These are phyloP conservation scores for Boletus subparvulus DNA, from an alignment of 768 basidiomycete genomes.

Conservation along the genomic window DNA sequence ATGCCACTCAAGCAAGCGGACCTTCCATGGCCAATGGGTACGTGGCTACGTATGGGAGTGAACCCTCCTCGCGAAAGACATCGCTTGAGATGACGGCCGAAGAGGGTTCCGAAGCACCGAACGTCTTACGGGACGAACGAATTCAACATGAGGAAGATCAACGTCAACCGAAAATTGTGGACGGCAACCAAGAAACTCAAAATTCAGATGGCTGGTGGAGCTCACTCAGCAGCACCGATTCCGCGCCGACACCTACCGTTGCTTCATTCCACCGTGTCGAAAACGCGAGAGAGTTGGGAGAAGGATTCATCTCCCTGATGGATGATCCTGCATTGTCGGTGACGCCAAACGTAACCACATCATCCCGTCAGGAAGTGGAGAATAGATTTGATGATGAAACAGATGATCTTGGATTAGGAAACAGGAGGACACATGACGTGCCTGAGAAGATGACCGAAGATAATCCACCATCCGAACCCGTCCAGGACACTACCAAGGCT, in stretches of 20 bases:
- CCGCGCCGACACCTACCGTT: conserved; percentile 63
- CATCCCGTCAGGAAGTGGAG: conserved; percentile 12
- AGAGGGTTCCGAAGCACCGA: conserved; percentile 18
- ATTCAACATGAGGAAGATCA: conserved; percentile 7
- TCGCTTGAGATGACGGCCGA: conserved; percentile 34
- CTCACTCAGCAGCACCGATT: conserved; percentile 40
- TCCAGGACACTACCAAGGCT: conserved; percentile 15
- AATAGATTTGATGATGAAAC: conserved; percentile 52
- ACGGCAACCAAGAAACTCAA: conserved; percentile 37
- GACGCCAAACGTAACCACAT: conserved; percentile 21
- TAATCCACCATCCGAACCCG: conserved; percentile 19
- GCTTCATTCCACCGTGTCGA: conserved; percentile 61
- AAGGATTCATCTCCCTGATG: conserved; percentile 84
- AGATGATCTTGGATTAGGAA: conserved; percentile 92
- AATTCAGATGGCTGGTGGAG: conserved; percentile 64
- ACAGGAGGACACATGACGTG: conserved; percentile 42
- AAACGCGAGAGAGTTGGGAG: conserved; percentile 40
- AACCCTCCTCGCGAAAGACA: conserved; percentile 26
- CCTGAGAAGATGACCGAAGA: conserved; percentile 31
- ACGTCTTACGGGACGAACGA: background rate
- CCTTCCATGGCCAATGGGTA: conserved; percentile 40
- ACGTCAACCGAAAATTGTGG: conserved; percentile 13
- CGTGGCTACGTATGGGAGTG: conserved; percentile 33
- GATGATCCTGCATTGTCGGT: conserved; percentile 52
- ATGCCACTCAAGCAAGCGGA: conserved; percentile 24